These are phyloP conservation scores for Chytriomyces confervae DNA, from an alignment of 192 early-diverging fungal species.

Conservation along the genomic window DNA sequence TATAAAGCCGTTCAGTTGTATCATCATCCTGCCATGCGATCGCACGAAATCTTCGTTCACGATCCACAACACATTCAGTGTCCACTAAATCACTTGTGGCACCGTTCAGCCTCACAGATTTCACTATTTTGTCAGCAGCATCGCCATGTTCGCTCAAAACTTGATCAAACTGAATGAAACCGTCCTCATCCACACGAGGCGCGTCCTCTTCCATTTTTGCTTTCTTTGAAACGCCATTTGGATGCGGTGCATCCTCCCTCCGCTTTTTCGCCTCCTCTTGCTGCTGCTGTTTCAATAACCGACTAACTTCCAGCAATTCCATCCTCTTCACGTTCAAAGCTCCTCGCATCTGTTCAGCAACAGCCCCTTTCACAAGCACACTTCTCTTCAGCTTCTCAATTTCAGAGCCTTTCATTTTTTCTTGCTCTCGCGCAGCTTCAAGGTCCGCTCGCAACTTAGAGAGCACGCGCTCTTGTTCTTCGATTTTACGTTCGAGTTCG, in stretches of 20 bases:
- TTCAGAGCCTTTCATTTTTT: not conserved
- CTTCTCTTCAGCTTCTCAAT: not conserved
- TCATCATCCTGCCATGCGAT: slow-evolving; percentile 11
- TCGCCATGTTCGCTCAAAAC: not conserved
- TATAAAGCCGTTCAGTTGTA: slow-evolving; percentile 15
- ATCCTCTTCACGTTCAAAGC: not conserved
- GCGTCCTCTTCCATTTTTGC: not conserved
- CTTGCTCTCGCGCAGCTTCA: not conserved
- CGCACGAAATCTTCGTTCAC: not conserved
- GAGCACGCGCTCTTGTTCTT: not conserved
- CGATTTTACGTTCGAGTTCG: not conserved
- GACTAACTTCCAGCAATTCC: not conserved
- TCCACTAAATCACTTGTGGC: not conserved
- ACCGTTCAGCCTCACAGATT: not conserved
- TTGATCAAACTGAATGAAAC: slow-evolving; percentile 14
- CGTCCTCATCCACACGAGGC: not conserved
- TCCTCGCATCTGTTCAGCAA: slow-evolving; percentile 9
- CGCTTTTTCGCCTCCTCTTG: not conserved
- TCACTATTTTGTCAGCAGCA: not conserved
- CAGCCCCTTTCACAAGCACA: slow-evolving; percentile 7
- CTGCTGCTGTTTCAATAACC: not conserved
- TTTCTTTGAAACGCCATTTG: not conserved
- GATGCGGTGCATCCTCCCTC: not conserved
- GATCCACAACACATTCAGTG: not conserved
- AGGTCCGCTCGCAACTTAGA: not conserved